Base-by-base conservation (phyloP, 768 basidiomycete species). In the Cantharellus cinnabarinus region DNA sequence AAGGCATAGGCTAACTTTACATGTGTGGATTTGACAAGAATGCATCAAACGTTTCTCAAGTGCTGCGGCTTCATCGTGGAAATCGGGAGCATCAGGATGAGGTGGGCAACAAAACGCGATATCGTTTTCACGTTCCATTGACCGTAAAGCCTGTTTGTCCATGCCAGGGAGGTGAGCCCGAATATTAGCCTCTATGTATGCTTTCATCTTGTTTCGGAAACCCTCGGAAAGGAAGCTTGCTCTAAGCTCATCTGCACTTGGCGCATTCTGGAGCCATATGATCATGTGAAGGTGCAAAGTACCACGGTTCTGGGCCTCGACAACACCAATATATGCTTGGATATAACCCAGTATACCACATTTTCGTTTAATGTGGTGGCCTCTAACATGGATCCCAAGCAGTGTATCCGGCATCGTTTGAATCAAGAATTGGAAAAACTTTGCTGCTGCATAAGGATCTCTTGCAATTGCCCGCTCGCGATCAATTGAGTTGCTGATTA, bases 201-300 rank as follows among this genome's bases (percentile, higher is more conserved):
- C 48, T 0, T 4, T 34, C 1, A 75, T 58, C 2, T 63, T 63
- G 0, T 66, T 50, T 4, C 69, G 62, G 60, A 59, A 59, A 7
- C 57, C 53, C 38, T n/a, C 58, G 7, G 7, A 7, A 29, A 57
- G 5, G 15, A 59, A 42, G 5, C 56, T 51, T 0, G 62, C 37
- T 35, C 62, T 59, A 0, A 74, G 65, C 37, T 70, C 67, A 59
- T 68, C 58, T 0, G 71, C 68, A 63, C 72, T 68, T 0, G 71
- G 59, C 2, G 62, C 63, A 15, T 71, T 70, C 42, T 70, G 68
- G 0, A 75, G 2, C 73, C 73, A 75, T 2, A 75, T 58, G 0
- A 74, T 3, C 67, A 74, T 68, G 62, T 75, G 74, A 59, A 71
- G 71, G 57, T 75, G 74, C 0, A 75, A 53, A 0, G 71, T 65